Evolutionary conservation across 1,284 basidiomycete species (phyloP).

Genomic region (Naganishia sp.): DNA sequence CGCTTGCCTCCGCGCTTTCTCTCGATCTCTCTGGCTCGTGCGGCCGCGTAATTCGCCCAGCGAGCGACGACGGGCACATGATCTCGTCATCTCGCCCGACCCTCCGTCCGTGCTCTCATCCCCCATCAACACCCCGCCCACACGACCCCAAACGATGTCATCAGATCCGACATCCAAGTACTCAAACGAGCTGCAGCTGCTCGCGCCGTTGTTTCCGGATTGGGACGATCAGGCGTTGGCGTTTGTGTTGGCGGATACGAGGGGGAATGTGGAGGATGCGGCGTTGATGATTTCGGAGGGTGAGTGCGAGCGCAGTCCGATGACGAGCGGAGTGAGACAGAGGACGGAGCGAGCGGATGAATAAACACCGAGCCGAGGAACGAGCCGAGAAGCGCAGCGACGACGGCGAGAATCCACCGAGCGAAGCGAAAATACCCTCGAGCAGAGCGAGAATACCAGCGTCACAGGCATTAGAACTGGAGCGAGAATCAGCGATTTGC

Average conservation of each 20-base stretch:
- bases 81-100: slow-evolving; percentile 21
- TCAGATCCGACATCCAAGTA: slow-evolving; percentile 47
- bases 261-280: slow-evolving; percentile 53
- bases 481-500: too few species aligned
- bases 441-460: too few species aligned
- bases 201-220: slow-evolving; percentile 52
- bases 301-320: slow-evolving; percentile 35
- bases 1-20: not conserved
- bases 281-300: slow-evolving; percentile 53
- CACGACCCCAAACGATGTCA: slow-evolving; percentile 5
- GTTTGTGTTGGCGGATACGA: slow-evolving; percentile 51
- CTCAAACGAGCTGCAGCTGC: slow-evolving; percentile 46
- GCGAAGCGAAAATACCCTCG: too few species aligned
- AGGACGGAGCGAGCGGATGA: too few species aligned
- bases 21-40: slow-evolving; percentile 5
- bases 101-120: too few species aligned
- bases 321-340: too few species aligned
- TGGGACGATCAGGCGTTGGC: slow-evolving; percentile 53
- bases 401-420: too few species aligned
- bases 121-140: not conserved
- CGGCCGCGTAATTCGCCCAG: not conserved
- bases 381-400: too few species aligned
- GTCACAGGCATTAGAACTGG: too few species aligned
- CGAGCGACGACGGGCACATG: not conserved
- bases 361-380: too few species aligned